Evolutionary conservation across 345 rosid species (phyloP).

Genomic region (Xanthoceras sorbifolium): DNA sequence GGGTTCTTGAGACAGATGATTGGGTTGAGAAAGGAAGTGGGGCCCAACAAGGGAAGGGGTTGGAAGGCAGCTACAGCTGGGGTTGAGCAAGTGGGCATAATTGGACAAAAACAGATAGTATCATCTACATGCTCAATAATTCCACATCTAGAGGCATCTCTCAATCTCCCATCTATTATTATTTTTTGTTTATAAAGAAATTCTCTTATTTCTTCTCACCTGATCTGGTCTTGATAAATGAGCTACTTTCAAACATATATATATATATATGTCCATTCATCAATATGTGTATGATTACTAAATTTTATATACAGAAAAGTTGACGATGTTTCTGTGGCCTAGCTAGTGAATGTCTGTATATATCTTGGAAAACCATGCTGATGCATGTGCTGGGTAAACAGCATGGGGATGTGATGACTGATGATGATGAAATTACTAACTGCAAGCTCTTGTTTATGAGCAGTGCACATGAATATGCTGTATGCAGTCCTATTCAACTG

Average conservation of each 20-base stretch:
- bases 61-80: constrained; percentile 44
- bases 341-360: constrained; percentile 49
- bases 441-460: not conserved
- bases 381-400: constrained; percentile 26
- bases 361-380: constrained; percentile 25
- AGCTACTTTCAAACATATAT: constrained; percentile 23
- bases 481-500: not conserved
- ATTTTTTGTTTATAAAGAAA: too few relatives aligned
- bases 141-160: constrained; percentile 35
- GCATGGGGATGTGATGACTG: too few relatives aligned
- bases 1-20: constrained; percentile 27
- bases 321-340: constrained; percentile 16
- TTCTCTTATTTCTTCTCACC: constrained; percentile 10
- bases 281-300: constrained; percentile 10
- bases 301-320: constrained; percentile 23
- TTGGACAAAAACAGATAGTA: constrained; percentile 52
- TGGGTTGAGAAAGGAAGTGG: constrained; percentile 27
- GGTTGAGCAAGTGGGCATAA: constrained; percentile 49
- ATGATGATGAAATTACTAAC: constrained; percentile 13
- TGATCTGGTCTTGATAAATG: constrained; percentile 52
- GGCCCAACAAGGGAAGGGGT: constrained; percentile 26
- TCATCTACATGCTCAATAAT: constrained; percentile 40
- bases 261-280: constrained; percentile 1
- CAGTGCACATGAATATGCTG: not conserved
- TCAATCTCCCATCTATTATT: not conserved